Evolutionary conservation across 78 protist species (phyloP).

Genomic region (Chrysochromulina parva): DNA sequence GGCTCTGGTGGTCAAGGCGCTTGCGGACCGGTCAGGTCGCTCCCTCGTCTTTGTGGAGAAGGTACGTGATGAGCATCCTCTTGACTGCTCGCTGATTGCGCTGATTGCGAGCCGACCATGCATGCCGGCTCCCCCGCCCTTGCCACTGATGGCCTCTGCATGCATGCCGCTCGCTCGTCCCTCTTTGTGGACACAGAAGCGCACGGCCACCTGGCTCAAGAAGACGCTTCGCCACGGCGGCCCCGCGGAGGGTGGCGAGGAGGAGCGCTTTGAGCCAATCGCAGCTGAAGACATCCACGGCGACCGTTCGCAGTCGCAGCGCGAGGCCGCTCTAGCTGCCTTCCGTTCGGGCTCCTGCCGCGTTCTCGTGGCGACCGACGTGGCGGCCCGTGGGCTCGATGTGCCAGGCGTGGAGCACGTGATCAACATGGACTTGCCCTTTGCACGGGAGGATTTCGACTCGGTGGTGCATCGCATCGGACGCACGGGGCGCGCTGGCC

Average conservation of each 20-base stretch:
- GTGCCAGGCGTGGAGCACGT: slow-evolving; percentile 81
- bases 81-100: slow-evolving; percentile 54
- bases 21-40: slow-evolving; percentile 81
- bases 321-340: slow-evolving; percentile 86
- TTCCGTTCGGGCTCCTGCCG: too few relatives aligned
- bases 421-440: slow-evolving; percentile 96
- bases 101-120: too few relatives aligned
- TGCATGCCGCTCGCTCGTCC: too few relatives aligned
- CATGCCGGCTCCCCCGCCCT: too few relatives aligned
- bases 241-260: not conserved
- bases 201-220: slow-evolving; percentile 85
- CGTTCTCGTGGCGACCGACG: slow-evolving; percentile 88
- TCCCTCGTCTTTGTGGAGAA: slow-evolving; percentile 62
- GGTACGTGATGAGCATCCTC: too few relatives aligned
- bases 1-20: slow-evolving; percentile 12
- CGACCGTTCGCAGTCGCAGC: slow-evolving; percentile 93
- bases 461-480: slow-evolving; percentile 97
- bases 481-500: slow-evolving; percentile 89
- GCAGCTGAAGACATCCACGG: slow-evolving; percentile 92
- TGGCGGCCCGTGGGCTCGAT: slow-evolving; percentile 92
- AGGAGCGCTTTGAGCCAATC: not conserved
- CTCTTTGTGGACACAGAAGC: slow-evolving; percentile 50
- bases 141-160: slow-evolving; percentile 53
- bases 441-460: slow-evolving; percentile 72
- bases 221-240: slow-evolving; percentile 58